Percentiles rank a stretch among this genome's conserved stretches.
These are phyloP conservation scores for Ceratocystis colombiana DNA, from an alignment of 2,329 filamentous ascomycete genomes.

Conservation along the genomic window DNA sequence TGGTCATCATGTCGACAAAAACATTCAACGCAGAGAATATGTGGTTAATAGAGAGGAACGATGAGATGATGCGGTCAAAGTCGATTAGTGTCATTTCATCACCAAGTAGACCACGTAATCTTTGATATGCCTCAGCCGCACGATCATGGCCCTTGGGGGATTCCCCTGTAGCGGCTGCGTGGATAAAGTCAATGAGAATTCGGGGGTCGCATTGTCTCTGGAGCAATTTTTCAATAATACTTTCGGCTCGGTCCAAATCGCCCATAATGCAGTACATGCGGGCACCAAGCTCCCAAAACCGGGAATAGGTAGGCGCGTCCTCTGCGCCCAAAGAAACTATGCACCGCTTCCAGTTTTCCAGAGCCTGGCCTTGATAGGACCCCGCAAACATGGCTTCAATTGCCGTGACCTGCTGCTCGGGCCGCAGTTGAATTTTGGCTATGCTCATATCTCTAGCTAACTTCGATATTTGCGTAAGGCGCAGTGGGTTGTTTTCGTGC, in stretches of 20 bases:
- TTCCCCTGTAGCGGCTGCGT: slow-evolving; percentile 42
- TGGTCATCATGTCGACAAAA: slow-evolving; percentile 84
- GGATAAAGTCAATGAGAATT: slow-evolving; percentile 58
- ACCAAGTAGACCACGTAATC: slow-evolving; percentile 52
- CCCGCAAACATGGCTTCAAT: slow-evolving; percentile 58
- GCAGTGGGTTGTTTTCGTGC: slow-evolving; percentile 42
- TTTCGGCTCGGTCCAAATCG: slow-evolving; percentile 49
- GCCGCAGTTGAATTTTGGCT: slow-evolving; percentile 45
- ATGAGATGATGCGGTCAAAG: slow-evolving; percentile 63
- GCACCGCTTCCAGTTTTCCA: slow-evolving; percentile 54
- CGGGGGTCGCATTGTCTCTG: slow-evolving; percentile 42
- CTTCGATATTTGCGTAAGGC: slow-evolving; percentile 50
- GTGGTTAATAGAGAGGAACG: slow-evolving; percentile 57
- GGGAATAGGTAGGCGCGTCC: slow-evolving; percentile 38
- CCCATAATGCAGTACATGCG: slow-evolving; percentile 52
- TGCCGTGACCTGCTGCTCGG: slow-evolving; percentile 52
- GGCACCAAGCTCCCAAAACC: slow-evolving; percentile 56
- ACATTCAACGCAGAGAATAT: slow-evolving; percentile 60
- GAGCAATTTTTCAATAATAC: slow-evolving; percentile 46
- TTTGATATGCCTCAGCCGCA: slow-evolving; percentile 59
- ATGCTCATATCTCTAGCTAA: slow-evolving; percentile 57
- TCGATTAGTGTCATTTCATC: slow-evolving; percentile 57
- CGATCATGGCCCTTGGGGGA: slow-evolving; percentile 35
- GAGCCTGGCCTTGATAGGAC: slow-evolving; percentile 49
- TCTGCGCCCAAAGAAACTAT: slow-evolving; percentile 42